phyloP scores from a whole-genome alignment of 2,329 filamentous ascomycete species.

The Geoglossum cookeanum region DNA sequence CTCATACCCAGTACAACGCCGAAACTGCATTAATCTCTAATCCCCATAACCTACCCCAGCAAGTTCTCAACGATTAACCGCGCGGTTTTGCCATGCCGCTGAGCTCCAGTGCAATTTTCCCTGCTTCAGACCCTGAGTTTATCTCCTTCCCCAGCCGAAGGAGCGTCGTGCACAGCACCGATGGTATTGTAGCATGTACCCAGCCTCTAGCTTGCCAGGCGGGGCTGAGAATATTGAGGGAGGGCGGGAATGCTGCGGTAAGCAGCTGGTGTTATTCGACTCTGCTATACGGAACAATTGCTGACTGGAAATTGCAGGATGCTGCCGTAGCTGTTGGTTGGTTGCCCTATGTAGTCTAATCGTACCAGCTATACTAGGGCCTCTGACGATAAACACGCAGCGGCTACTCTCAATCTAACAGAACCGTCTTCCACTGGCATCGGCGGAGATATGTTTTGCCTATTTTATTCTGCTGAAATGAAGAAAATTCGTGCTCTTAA shows the following conservation, averaged over 20 bases:
- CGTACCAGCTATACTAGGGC: neutral
- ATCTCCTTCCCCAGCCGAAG: conserved; percentile 56
- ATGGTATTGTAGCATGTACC: conserved; percentile 76
- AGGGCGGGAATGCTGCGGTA: conserved; percentile 86
- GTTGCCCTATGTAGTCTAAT: conserved; percentile 13
- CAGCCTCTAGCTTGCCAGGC: conserved; percentile 81
- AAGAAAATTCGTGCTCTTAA: conserved; percentile 75
- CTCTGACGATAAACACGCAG: conserved; percentile 23
- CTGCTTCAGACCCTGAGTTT: conserved; percentile 32
- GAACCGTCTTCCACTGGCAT: conserved; percentile 89
- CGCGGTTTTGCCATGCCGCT: conserved; percentile 24
- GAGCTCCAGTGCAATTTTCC: conserved; percentile 29
- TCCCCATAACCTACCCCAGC: neutral
- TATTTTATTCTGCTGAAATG: conserved; percentile 72
- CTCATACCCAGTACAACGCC: too few species aligned
- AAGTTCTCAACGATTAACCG: neutral
- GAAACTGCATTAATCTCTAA: neutral
- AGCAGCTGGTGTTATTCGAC: conserved; percentile 18
- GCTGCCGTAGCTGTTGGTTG: conserved; percentile 82
- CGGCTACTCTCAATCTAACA: conserved; percentile 80
- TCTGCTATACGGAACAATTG: conserved; percentile 4
- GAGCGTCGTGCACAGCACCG: conserved; percentile 83
- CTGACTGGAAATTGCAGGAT: conserved; percentile 36
- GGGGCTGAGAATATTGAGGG: conserved; percentile 64
- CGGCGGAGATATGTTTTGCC: conserved; percentile 91